phyloP scores from a whole-genome alignment of 2,329 filamentous ascomycete species.

The Clonostachys chloroleuca region DNA sequence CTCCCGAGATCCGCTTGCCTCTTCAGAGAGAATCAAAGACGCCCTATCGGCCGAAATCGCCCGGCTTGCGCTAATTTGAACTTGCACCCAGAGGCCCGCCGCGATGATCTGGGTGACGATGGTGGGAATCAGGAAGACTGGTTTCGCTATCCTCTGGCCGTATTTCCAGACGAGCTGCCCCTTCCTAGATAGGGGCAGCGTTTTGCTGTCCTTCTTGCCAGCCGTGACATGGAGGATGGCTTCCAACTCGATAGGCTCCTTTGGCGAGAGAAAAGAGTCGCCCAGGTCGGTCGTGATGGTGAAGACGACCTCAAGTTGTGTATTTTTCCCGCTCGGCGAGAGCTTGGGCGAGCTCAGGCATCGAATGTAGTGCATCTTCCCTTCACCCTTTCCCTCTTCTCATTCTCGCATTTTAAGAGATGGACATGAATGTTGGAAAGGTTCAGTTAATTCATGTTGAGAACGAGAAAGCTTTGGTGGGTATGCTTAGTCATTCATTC shows the following conservation, averaged over 20 bases:
- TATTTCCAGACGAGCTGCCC: constrained; percentile 20
- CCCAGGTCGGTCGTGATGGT: constrained; percentile 55
- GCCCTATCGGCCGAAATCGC: constrained; percentile 16
- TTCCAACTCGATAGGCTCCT: constrained; percentile 27
- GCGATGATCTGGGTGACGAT: constrained; percentile 15
- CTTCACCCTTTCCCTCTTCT: not conserved
- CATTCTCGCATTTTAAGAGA: too few relatives aligned
- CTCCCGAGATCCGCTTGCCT: constrained; percentile 1
- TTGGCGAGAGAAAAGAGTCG: constrained; percentile 46
- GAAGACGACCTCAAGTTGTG: constrained; percentile 37
- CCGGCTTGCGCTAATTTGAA: constrained; percentile 14
- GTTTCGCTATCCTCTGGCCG: constrained; percentile 34
- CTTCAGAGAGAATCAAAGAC: constrained; percentile 12
- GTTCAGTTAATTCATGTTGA: too few relatives aligned
- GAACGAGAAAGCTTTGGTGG: too few relatives aligned
- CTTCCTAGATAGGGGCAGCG: constrained; percentile 14
- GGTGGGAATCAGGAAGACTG: constrained; percentile 12
- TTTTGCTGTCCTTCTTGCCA: constrained; percentile 10
- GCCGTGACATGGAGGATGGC: constrained; percentile 26
- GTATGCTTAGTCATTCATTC: too few relatives aligned
- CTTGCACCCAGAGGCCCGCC: constrained; percentile 13
- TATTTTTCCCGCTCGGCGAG: constrained; percentile 11
- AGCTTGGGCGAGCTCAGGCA: constrained; percentile 43
- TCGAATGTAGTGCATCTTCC: constrained; percentile 52
- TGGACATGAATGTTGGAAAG: too few relatives aligned